Percentiles rank a stretch among this genome's conserved stretches.
Evolutionary conservation across 2,329 filamentous ascomycete species (phyloP).

Genomic region (Lecanicillium sp.): DNA sequence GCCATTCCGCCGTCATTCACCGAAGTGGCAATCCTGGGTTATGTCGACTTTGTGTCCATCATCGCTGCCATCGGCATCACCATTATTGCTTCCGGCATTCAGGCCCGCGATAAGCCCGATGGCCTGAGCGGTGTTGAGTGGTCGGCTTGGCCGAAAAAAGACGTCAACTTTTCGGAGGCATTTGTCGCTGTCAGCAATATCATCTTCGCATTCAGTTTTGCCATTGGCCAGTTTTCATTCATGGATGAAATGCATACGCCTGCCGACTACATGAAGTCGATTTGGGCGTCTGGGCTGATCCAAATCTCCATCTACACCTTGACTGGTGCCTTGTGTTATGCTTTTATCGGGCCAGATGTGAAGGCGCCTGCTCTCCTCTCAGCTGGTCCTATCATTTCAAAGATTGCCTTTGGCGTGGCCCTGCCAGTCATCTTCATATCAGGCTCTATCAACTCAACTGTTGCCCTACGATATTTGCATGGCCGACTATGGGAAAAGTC

Average conservation of each 20-base stretch:
- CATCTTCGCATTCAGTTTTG: slow-evolving; percentile 58
- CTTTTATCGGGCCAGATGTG: slow-evolving; percentile 56
- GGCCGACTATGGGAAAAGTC: slow-evolving; percentile 34
- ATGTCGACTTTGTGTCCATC: slow-evolving; percentile 54
- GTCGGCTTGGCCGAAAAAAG: slow-evolving; percentile 36
- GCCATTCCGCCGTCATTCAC: slow-evolving; percentile 40
- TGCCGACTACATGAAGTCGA: slow-evolving; percentile 40
- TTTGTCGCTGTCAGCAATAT: slow-evolving; percentile 61
- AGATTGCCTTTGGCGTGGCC: slow-evolving; percentile 62
- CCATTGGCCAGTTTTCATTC: slow-evolving; percentile 43
- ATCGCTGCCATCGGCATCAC: slow-evolving; percentile 54
- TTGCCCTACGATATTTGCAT: slow-evolving; percentile 37
- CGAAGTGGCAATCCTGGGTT: slow-evolving; percentile 40
- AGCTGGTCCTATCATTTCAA: slow-evolving; percentile 48
- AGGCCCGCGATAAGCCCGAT: slow-evolving; percentile 20
- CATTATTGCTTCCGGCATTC: slow-evolving; percentile 56
- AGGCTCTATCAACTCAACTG: slow-evolving; percentile 57
- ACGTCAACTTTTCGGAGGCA: slow-evolving; percentile 40
- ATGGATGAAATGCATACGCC: slow-evolving; percentile 47
- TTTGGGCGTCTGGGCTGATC: slow-evolving; percentile 52
- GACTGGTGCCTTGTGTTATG: slow-evolving; percentile 60
- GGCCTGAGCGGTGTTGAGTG: slow-evolving; percentile 25
- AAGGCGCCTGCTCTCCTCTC: slow-evolving; percentile 60
- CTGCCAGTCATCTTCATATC: slow-evolving; percentile 68
- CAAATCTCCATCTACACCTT: slow-evolving; percentile 60